Evolutionary conservation across 2,329 filamentous ascomycete species (phyloP).

Genomic region (Penicillium sp.): DNA sequence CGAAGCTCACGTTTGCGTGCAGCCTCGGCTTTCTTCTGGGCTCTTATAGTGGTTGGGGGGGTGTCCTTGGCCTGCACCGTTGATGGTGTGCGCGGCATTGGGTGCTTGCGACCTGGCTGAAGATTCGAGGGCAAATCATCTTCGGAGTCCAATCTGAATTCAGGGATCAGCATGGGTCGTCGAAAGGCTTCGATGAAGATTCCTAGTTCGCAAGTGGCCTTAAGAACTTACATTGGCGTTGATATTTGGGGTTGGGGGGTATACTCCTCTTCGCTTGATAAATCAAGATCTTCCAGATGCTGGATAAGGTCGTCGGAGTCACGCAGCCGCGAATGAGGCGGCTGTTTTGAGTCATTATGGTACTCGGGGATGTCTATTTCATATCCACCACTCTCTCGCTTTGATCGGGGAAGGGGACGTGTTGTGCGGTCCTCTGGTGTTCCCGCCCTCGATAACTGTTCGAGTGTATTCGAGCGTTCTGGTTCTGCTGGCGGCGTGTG

Average conservation of each 20-base stretch:
- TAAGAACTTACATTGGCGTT: constrained; percentile 20
- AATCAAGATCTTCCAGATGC: constrained; percentile 22
- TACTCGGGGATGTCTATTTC: not conserved
- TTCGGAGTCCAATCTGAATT: not conserved
- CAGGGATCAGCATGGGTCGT: not conserved
- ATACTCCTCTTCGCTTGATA: constrained; percentile 25
- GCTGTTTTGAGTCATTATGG: not conserved
- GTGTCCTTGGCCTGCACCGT: constrained; percentile 23
- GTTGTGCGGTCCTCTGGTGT: not conserved
- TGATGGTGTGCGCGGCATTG: not conserved
- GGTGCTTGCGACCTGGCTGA: not conserved
- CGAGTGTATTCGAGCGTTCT: not conserved
- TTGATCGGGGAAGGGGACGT: not conserved
- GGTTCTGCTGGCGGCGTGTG: not conserved
- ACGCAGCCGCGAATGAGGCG: not conserved
- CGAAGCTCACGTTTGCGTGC: constrained; percentile 38
- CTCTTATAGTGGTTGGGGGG: constrained; percentile 38
- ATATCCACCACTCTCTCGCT: not conserved
- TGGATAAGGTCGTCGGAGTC: constrained; percentile 18
- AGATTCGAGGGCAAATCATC: not conserved
- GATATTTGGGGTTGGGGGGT: constrained; percentile 20
- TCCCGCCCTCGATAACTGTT: not conserved
- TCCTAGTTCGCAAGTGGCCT: not conserved
- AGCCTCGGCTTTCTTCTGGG: constrained; percentile 41
- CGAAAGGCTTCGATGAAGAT: no score